Base-by-base conservation (phyloP, 176 grass and related monocot genomes). In the Chloris gayana region DNA sequence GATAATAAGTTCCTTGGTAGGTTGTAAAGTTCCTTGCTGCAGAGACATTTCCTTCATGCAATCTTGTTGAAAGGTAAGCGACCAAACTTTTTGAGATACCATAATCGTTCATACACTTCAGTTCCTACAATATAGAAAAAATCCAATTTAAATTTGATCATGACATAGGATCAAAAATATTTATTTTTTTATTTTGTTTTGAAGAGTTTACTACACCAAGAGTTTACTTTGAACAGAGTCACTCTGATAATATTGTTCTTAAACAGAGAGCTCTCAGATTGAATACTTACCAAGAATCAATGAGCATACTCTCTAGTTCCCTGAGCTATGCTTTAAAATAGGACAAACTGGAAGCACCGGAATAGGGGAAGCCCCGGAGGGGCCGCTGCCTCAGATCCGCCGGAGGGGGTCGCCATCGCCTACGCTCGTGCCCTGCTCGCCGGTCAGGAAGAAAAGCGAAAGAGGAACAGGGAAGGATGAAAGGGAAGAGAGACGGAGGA, bases 271-370 rank as follows among this genome's bases (percentile, higher is more conserved):
- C 47, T 44, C 22, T 33, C 12, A 65, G 22, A 42, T 9, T 72
- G 37, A 58, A 76, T 64, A 64, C 64, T 77, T 92, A 94, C 95
- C 92, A 69, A 98, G 81, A 85, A 98, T 98, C 76, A 92, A 91
- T 51, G 87, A 92, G 70, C 95, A 98, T 53, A 92, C 92, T 89
- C 74, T 93, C 95, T 92, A 98, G 67, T 94, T 98, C 65, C 95
- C 95, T 62, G 95, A 90, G 37, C 81, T 64, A 31, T 78, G 84
- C 84, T 94, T 98, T 72, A 89, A 78, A 81, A 94, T 67, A 66
- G 95, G 92, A 46, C 74, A 78, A n/a, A n/a, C n/a, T n/a, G n/a
- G n/a, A n/a, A n/a, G n/a, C n/a, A n/a, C n/a, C n/a, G n/a, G n/a
- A n/a, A n/a, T n/a, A n/a, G n/a, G n/a, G n/a, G n/a, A n/a, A n/a